phyloP scores from a whole-genome alignment of 2,329 filamentous ascomycete species.

The Sporothrix protearum region DNA sequence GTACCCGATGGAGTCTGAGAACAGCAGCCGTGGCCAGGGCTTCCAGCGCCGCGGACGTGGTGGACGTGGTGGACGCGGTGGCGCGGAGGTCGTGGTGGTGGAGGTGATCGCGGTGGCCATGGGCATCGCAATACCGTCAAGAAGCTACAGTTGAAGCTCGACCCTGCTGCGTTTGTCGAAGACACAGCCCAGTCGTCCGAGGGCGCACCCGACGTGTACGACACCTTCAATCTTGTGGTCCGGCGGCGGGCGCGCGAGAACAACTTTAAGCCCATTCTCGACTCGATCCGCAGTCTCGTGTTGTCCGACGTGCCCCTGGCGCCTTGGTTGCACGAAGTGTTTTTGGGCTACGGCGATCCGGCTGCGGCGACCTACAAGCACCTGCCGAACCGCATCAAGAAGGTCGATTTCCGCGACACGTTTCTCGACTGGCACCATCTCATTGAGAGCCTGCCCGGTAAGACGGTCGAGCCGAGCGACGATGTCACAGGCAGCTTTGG shows the following conservation, averaged over 20 bases:
- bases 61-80: neutral
- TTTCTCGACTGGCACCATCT: conserved; percentile 96
- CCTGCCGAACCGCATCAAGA: conserved; percentile 70
- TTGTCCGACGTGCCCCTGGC: conserved; percentile 82
- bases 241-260: conserved; percentile 85
- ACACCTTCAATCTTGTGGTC: conserved; percentile 78
- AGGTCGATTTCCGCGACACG: conserved; percentile 86
- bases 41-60: conserved; percentile 2
- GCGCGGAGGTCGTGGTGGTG: conserved; percentile 45
- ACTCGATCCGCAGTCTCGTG: conserved; percentile 83
- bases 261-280: conserved; percentile 91
- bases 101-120: conserved; percentile 50
- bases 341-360: conserved; percentile 94
- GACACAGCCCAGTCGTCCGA: conserved; percentile 65
- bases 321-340: conserved; percentile 92
- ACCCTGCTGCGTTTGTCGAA: conserved; percentile 70
- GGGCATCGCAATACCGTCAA: conserved; percentile 53
- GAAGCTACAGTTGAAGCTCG: conserved; percentile 75
- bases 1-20: conserved; percentile 81
- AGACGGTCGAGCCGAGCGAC: conserved; percentile 74
- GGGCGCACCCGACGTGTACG: conserved; percentile 76
- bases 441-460: conserved; percentile 82
- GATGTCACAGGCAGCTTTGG: conserved; percentile 70
- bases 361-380: conserved; percentile 82
- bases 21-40: conserved; percentile 60